Base-by-base conservation (phyloP, 805 yeast species). In the Yamadazyma scolyti region DNA sequence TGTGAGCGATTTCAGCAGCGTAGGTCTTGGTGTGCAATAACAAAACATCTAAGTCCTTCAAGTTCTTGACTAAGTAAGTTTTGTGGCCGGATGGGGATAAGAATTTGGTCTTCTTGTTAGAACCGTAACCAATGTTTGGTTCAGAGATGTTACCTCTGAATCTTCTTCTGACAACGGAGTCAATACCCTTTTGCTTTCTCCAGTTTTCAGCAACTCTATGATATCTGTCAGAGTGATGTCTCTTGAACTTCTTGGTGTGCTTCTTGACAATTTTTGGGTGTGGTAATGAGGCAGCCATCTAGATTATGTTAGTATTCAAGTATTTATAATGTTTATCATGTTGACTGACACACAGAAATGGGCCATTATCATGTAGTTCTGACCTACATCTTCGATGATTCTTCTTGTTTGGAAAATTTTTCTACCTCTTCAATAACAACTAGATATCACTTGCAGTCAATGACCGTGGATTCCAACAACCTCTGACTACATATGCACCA, bases 141-240 rank as follows among this genome's bases (percentile, higher is more conserved):
- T 90, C 95, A 61, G 89, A 78, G 68, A 93, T 86, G 75, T 90
- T 83, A 67, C 98, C 98, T 82, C 97, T 87, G 95, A 93, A 93
- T 80, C 93, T 83, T 81, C 98, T 90, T 81, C 99, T 93, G 70
- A 94, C 97, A 77, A 87, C 80, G 56, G 97, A 89, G 80, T 93
- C 99, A 69, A 93, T 93, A 93, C 99, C 99, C 86, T 93, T 93
- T 77, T 94, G 99, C 79, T 93, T 90, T 87, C 99, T 93, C 98
- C 98, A 94, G 82, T 81, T 82, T 76, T 87, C 97, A 63, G 86
- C 75, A 57, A 93, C 96, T 77, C 99, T 89, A 81, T 80, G 82
- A 77, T 88, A 90, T 77, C 96, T 87, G 83, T 93, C 99, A 72
- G 96, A 88, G 81, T 93, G 98, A 73, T 90, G 97, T 79, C 99